These are phyloP conservation scores for Colletotrichum paranaense DNA, from an alignment of 2,329 filamentous ascomycete species.

Conservation along the genomic window DNA sequence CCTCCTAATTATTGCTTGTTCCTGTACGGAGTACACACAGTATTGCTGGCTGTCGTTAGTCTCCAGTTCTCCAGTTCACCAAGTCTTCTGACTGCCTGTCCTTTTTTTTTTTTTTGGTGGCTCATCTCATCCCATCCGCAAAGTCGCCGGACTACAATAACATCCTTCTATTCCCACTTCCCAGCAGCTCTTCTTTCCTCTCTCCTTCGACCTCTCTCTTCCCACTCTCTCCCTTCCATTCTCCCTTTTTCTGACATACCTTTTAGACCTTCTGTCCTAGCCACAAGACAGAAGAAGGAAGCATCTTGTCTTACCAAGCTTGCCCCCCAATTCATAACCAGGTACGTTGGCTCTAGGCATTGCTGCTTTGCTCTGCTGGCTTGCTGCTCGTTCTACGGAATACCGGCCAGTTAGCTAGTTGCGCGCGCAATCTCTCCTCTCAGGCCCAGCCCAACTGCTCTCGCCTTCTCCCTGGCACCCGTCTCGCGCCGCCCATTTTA, in stretches of 20 bases:
- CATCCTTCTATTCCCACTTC: constrained; percentile 18
- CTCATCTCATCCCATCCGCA: neutral
- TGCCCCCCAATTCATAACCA: constrained; percentile 16
- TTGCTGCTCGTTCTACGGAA: neutral
- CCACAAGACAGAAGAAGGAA: constrained; percentile 33
- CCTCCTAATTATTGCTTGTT: neutral
- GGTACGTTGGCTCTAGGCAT: constrained; percentile 13
- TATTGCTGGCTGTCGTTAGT: neutral
- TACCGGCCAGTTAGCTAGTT: no score
- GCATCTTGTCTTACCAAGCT: constrained; percentile 26
- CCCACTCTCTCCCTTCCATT: constrained; percentile 34
- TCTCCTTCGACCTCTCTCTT: constrained; percentile 22
- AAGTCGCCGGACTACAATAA: constrained; percentile 31
- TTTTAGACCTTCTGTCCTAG: constrained; percentile 32
- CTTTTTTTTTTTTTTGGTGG: neutral
- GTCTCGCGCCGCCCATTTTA: neutral
- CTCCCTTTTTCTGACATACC: constrained; percentile 28
- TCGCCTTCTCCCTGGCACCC: neutral
- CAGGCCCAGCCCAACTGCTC: neutral
- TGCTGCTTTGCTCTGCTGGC: neutral
- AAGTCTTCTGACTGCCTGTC: neutral
- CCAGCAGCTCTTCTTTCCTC: neutral
- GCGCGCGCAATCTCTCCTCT: neutral
- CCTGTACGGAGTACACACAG: no score
- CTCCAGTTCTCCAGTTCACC: constrained; percentile 2